Evolutionary conservation across 1,284 basidiomycete genomes (phyloP), one percentile per base, ranked within the genome.

Genomic region (Albatrellus sp.): DNA sequence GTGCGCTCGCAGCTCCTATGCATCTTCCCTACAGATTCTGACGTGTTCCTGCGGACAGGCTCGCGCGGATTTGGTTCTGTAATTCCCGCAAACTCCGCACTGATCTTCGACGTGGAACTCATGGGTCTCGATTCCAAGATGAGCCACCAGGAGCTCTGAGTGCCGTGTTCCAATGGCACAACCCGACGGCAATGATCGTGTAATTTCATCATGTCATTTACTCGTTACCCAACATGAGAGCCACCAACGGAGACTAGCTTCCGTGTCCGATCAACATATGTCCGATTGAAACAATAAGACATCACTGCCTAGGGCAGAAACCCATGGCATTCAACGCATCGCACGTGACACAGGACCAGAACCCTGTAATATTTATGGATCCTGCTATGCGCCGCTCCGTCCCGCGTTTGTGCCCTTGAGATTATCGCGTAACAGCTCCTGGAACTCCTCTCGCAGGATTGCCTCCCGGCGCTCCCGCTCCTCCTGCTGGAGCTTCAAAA

Each of bases 401-500:
- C 31, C 29, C 13, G 36, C 34, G 34, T 52, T 46, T 5, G 51
- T 14, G 5, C 46, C 53, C 52, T 81, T 85, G 51, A 90, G 61
- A 54, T 75, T 79, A 46, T 90, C 87, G 28, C 70, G 67, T 20
- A 90, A 82, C 46, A 90, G 70, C 62, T 83, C 80, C 51, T 73
- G 80, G 61, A 91, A 89, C 62, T 89, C 87, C 55, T 88, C 64
- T 55, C 70, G 55, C 48, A 89, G 60, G 48, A 89, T 82, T 17
- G 80, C 64, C 62, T 98, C 94, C 60, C 90, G 79, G 64, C 91
- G 78, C 57, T 84, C 78, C 62, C 86, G 78, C 66, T 98, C 93
- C 64, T 98, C 93, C 58, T 75, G 86, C 65, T 96, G 90, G 63
- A 94, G 59, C 64, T 93, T 92, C 56, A 98, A 61, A 47, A 97